Evolutionary conservation across 768 basidiomycete genomes (phyloP).

Genomic region (Daedaleopsis nitida): DNA sequence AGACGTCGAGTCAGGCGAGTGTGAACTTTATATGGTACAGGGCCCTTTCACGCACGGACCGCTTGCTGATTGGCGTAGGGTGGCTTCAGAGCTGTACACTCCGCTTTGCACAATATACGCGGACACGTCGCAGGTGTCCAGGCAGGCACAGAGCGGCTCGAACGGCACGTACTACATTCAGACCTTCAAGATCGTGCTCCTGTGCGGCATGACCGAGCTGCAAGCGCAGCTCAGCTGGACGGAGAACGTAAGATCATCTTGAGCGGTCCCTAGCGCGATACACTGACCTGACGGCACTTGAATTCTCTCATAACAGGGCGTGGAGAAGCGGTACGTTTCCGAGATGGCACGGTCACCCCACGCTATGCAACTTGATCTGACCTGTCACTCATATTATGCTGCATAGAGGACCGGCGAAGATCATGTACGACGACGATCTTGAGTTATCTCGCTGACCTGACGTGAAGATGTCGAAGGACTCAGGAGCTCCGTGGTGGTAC

Average conservation of each 20-base stretch:
- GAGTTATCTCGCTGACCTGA: not conserved
- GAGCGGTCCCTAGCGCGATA: not conserved
- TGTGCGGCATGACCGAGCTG: conserved; percentile 47
- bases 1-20: conserved; percentile 36
- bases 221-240: conserved; percentile 48
- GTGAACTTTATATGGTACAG: not conserved
- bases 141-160: not conserved
- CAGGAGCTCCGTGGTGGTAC: too few relatives aligned
- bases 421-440: conserved; percentile 18
- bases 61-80: too few relatives aligned
- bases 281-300: not conserved
- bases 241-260: conserved; percentile 31
- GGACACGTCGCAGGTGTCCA: conserved; percentile 31
- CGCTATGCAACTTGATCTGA: too few relatives aligned
- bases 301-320: conserved; percentile 7
- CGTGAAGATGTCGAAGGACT: too few relatives aligned
- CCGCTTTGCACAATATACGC: conserved; percentile 36
- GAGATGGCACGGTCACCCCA: too few relatives aligned
- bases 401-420: conserved; percentile 13
- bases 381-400: too few relatives aligned
- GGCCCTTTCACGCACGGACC: too few relatives aligned
- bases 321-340: conserved; percentile 11
- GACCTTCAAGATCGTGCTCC: conserved; percentile 42
- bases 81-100: conserved; percentile 36
- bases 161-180: conserved; percentile 30